Conservation (phyloP, 202 grass and related monocot genomes). For the Brachypodium distachyon region DNA sequence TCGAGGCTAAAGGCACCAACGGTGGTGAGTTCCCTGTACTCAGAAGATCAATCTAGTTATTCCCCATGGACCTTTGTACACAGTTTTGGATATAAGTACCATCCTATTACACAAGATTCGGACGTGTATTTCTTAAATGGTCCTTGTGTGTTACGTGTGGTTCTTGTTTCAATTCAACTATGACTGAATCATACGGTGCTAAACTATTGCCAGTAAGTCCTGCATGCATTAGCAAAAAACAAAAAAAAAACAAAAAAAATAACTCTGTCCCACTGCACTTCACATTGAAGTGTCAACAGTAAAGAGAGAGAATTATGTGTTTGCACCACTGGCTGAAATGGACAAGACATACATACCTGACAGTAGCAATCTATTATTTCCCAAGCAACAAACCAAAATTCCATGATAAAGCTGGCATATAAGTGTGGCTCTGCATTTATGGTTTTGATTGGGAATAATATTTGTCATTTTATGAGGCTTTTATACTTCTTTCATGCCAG, state of each 20-base stretch:
- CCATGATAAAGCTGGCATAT: background rate
- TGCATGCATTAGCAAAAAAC: conserved; percentile 2
- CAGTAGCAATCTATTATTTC: background rate
- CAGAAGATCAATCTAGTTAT: background rate
- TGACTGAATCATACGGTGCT: background rate
- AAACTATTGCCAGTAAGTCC: background rate
- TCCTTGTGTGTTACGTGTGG: background rate
- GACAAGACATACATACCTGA: background rate
- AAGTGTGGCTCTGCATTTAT: conserved; percentile 11
- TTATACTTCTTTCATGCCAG: conserved; percentile 25
- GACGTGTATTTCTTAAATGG: background rate
- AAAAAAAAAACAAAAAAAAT: conserved; percentile 3
- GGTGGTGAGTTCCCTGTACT: conserved; percentile 21
- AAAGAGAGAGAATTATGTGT: background rate
- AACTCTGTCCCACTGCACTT: background rate
- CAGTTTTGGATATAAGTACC: background rate
- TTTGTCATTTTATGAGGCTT: background rate
- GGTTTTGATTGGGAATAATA: background rate
- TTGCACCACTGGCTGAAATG: background rate
- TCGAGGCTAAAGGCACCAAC: conserved; percentile 30
- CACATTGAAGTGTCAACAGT: background rate
- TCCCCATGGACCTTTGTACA: background rate
- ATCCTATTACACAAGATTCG: background rate
- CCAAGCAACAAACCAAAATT: background rate
- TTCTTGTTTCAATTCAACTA: conserved; percentile 6